Conservation (phyloP, 2,329 filamentous ascomycete genomes). For the Trichocomaceae sp. region DNA sequence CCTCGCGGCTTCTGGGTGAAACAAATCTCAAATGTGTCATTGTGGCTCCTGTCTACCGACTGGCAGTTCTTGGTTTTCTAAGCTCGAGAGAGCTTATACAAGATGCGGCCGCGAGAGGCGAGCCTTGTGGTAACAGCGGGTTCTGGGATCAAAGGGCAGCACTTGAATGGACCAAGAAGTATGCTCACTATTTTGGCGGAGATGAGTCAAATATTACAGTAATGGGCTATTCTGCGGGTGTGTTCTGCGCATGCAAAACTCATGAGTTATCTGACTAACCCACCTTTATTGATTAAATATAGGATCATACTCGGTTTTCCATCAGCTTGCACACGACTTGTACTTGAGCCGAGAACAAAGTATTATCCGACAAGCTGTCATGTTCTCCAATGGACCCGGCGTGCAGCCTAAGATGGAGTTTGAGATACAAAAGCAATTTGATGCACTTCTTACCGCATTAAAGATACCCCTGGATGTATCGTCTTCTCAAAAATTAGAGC, state of each 20-base stretch:
- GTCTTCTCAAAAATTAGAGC: conserved; percentile 40
- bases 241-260: neutral
- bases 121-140: conserved; percentile 45
- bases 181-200: conserved; percentile 48
- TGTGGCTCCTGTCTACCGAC: conserved; percentile 51
- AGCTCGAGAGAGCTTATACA: conserved; percentile 43
- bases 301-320: conserved; percentile 50
- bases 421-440: conserved; percentile 47
- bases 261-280: conserved; percentile 7
- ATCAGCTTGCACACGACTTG: conserved; percentile 53
- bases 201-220: conserved; percentile 48
- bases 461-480: conserved; percentile 38
- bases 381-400: conserved; percentile 50
- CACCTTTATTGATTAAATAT: neutral
- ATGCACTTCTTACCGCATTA: conserved; percentile 43
- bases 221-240: conserved; percentile 50
- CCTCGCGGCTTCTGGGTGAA: conserved; percentile 44
- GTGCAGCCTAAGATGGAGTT: conserved; percentile 46
- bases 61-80: conserved; percentile 53
- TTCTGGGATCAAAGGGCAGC: conserved; percentile 54
- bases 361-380: conserved; percentile 47
- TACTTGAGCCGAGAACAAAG: conserved; percentile 40
- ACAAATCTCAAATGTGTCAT: conserved; percentile 46
- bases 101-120: conserved; percentile 31
- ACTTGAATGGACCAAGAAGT: conserved; percentile 50